A percentile compares a stretch with the other conserved stretches of the same genome.
Conservation (phyloP, 257 asterid genomes). For the Cordia subcordata region DNA sequence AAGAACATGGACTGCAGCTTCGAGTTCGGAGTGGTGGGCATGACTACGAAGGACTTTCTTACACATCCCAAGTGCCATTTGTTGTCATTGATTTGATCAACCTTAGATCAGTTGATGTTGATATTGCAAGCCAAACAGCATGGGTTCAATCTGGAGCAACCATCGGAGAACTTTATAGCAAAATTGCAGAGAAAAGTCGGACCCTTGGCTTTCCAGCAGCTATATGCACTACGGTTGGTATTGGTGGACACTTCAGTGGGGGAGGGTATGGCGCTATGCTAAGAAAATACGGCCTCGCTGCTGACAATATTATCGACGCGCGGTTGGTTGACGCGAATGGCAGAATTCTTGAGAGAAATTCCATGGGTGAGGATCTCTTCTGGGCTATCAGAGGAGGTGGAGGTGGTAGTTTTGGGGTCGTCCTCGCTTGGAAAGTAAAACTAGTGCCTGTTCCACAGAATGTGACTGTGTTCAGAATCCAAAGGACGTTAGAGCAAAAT, state of each 20-base stretch:
- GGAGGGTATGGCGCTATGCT: constrained; percentile 43
- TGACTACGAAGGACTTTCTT: constrained; percentile 46
- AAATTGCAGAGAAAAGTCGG: constrained; percentile 12
- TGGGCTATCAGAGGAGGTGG: constrained; percentile 59
- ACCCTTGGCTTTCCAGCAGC: constrained; percentile 36
- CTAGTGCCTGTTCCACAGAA: constrained; percentile 25
- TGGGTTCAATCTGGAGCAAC: constrained; percentile 43
- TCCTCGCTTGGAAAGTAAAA: constrained; percentile 29
- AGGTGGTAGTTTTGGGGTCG: constrained; percentile 37
- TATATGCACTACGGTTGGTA: constrained; percentile 36
- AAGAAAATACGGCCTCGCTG: constrained; percentile 27
- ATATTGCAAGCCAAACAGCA: constrained; percentile 22
- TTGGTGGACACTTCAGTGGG: constrained; percentile 50
- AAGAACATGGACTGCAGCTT: constrained; percentile 20
- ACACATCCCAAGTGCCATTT: constrained; percentile 22
- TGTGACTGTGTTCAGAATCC: constrained; percentile 34
- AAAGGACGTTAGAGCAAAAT: constrained; percentile 29
- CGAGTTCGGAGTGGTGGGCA: constrained; percentile 43
- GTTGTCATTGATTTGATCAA: constrained; percentile 36
- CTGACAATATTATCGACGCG: constrained; percentile 44
- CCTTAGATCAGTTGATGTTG: constrained; percentile 21
- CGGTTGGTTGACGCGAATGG: constrained; percentile 28
- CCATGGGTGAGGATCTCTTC: constrained; percentile 50
- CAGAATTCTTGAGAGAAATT: constrained; percentile 15
- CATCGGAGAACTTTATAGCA: constrained; percentile 31